Evolutionary conservation across 768 basidiomycete genomes (phyloP), one percentile per base, ranked within the genome.

Genomic region (Porphyrellus cyaneotinctus): DNA sequence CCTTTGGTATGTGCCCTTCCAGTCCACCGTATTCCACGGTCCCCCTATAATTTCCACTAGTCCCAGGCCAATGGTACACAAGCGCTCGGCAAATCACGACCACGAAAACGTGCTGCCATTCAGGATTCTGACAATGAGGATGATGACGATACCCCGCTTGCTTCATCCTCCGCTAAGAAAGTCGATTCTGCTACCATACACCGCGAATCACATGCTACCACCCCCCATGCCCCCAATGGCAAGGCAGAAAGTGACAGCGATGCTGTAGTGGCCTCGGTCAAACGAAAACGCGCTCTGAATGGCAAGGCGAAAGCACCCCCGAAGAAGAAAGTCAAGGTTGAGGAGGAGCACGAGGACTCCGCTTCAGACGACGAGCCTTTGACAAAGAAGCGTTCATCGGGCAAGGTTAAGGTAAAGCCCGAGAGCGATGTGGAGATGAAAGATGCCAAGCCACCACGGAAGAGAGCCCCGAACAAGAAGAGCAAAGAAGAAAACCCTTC

Each of bases 81-180:
- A 66, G 58, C 67, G 55, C 69, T 60, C 50, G 42, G 41, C 17
- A 70, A 60, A 51, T 58, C 69, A 38, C 64, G 55, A 49, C 64
- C 54, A 20, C 58, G 67, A 54, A 91, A 90, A 72, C 81, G 85
- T 64, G 85, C 74, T 23, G 65, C 72, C 24, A 76, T 76, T 53
- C 74, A 74, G 20, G 78, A 79, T 15, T 75, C 64, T 52, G 78
- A 83, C 46, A 86, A 83, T 26, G 85, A 83, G 54, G 87, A 88
- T 42, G 69, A 65, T 6, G 85, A 90, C 57, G 87, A 89, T 50
- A 74, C 73, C 17, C 87, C 86, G 47, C 77, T 88, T 35, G 83
- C 87, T 44, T 85, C 87, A 24, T 87, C 88, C 35, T 87, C 86
- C 18, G 75, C 72, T 5, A 89, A 88, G 70, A 71, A 70, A 51